phyloP scores from a whole-genome alignment of 331 rosid species.

The Rhamnella rubrinervis region DNA sequence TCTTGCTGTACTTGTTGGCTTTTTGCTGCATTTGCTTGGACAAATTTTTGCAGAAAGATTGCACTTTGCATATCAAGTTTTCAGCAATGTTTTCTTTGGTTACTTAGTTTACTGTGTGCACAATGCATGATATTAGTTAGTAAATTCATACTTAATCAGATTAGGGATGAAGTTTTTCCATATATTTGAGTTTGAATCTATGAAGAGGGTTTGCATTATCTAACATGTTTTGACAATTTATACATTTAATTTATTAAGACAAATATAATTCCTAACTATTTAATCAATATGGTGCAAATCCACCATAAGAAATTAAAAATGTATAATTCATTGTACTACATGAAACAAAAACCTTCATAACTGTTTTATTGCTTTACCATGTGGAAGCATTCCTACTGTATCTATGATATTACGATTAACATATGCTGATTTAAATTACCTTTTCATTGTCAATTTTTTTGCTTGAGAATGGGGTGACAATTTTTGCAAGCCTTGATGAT shows the following conservation, averaged over 20 bases:
- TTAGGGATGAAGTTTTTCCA: background rate
- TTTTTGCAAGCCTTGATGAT: constrained; percentile 29
- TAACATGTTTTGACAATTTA: too few relatives aligned
- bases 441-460: constrained; percentile 3
- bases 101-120: background rate
- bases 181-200: background rate
- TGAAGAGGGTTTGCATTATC: too few relatives aligned
- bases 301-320: too few relatives aligned
- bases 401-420: background rate
- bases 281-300: too few relatives aligned
- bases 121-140: background rate
- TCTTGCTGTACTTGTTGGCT: background rate
- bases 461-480: background rate
- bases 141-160: background rate
- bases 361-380: background rate
- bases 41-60: constrained; percentile 3
- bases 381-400: background rate
- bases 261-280: too few relatives aligned
- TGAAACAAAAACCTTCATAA: too few relatives aligned
- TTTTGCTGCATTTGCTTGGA: constrained; percentile 14
- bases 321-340: too few relatives aligned
- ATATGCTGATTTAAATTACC: background rate
- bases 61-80: constrained; percentile 3
- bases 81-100: background rate
- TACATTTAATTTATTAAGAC: too few relatives aligned